phyloP scores from a whole-genome alignment of 2,329 filamentous ascomycete genomes.

The Juglanconis oblonga region DNA sequence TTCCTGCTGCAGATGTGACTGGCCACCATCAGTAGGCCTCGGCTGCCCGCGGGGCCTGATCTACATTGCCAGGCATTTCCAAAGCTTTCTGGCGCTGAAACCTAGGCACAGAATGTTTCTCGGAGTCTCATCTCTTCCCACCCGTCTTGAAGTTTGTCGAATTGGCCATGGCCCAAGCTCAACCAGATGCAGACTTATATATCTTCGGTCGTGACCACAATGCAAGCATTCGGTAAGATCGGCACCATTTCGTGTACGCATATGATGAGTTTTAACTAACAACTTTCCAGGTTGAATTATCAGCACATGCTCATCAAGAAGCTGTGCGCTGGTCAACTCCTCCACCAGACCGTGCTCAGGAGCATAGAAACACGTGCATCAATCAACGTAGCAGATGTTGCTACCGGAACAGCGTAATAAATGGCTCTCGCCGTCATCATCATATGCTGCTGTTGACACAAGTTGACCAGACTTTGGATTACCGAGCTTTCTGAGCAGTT shows the following conservation, averaged over 20 bases:
- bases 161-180: no score
- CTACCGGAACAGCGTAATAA: not conserved
- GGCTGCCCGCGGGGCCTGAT: no score
- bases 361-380: not conserved
- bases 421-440: not conserved
- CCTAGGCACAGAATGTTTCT: no score
- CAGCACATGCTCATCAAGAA: constrained; percentile 1
- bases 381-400: not conserved
- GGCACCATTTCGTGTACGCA: no score
- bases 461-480: not conserved
- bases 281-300: not conserved
- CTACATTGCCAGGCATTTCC: no score
- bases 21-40: no score
- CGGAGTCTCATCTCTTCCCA: no score
- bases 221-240: not conserved
- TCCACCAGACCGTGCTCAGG: not conserved
- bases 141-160: no score
- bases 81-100: no score
- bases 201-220: not conserved
- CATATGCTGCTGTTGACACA: not conserved
- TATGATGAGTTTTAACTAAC: not conserved
- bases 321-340: not conserved
- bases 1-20: no score
- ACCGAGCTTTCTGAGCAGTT: not conserved
- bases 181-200: not conserved